phyloP scores from a whole-genome alignment of 2,329 filamentous ascomycete species.

The Dothistroma septosporum region DNA sequence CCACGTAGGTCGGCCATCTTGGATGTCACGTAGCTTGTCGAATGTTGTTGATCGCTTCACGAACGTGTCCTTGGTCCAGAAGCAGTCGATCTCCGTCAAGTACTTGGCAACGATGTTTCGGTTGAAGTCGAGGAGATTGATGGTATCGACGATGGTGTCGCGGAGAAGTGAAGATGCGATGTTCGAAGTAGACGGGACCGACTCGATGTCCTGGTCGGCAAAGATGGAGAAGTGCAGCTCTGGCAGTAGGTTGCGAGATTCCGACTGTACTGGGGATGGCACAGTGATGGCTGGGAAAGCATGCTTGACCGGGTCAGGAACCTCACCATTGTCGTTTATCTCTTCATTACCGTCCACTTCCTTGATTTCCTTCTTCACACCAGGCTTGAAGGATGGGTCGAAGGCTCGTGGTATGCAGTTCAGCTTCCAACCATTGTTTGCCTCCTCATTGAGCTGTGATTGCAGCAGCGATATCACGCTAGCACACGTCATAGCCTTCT shows the following conservation, averaged over 20 bases:
- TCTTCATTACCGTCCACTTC: slow-evolving; percentile 27
- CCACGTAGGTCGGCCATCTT: slow-evolving; percentile 73
- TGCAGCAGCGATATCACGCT: slow-evolving; percentile 80
- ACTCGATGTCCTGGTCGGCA: slow-evolving; percentile 73
- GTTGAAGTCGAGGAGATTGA: slow-evolving; percentile 92
- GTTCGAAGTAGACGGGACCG: slow-evolving; percentile 71
- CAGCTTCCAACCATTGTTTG: slow-evolving; percentile 69
- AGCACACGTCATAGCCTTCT: slow-evolving; percentile 59
- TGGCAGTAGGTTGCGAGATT: slow-evolving; percentile 74
- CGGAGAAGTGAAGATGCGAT: slow-evolving; percentile 80
- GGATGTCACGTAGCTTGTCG: slow-evolving; percentile 70
- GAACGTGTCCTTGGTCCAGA: slow-evolving; percentile 85
- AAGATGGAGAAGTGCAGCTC: slow-evolving; percentile 95
- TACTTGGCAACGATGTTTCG: slow-evolving; percentile 81
- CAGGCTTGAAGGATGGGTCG: slow-evolving; percentile 34
- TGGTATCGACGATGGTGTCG: slow-evolving; percentile 83
- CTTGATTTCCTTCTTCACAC: slow-evolving; percentile 10
- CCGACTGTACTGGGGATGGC: slow-evolving; percentile 70
- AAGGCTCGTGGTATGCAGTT: slow-evolving; percentile 58
- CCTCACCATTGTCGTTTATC: slow-evolving; percentile 55
- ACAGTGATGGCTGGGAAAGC: slow-evolving; percentile 70
- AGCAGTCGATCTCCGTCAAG: slow-evolving; percentile 90
- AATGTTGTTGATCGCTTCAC: slow-evolving; percentile 90
- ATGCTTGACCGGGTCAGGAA: slow-evolving; percentile 55
- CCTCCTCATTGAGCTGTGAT: slow-evolving; percentile 76